Base-by-base conservation (phyloP, 495 filamentous ascomycete species). In the Aspergillus taichungensis region DNA sequence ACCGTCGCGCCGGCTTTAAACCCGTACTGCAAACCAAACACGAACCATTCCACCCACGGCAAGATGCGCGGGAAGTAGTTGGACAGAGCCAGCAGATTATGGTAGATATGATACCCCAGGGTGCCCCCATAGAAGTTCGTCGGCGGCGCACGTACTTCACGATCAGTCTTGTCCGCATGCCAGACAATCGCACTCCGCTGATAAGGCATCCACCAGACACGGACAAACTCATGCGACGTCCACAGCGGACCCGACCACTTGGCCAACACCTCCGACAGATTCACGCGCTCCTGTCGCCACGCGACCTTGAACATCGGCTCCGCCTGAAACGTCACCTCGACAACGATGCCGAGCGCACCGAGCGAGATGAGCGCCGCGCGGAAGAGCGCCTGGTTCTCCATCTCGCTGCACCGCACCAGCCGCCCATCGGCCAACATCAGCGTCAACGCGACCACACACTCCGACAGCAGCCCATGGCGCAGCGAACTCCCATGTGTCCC, bases 131-230 rank as follows among this genome's bases (percentile, higher is more conserved):
- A 96, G 69, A 86, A 95, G 38, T 74, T 84, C 39, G 57, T 64
- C 6, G 71, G 66, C 3, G 76, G 73, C 11, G 60, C 46, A 13
- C 63, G 63, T 41, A 63, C 50, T 0, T 77, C 71, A n/a, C 72
- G 71, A 14, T 77, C 71, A 0, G 87, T 87, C 49, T 82, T 83
- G 39, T 80, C 81, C 5, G 89, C 92, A 28, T 76, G 77, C 92
- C 92, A 98, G 12, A 92, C 79, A 48, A 95, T 84, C 12, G 84
- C 85, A 27, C 84, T 74, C 40, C 84, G 77, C 64, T 82, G 84
- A 68, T 98, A 95, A 2, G 92, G 92, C 61, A 94, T 78, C 92
- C 92, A 98, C 92, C 92, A 98, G 34, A 95, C 84, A 18, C 92
- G 78, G 34, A 90, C 86, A 56, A 89, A 98, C 61, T 96, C 88